Evolutionary conservation across 2,329 filamentous ascomycete species (phyloP).

Genomic region (Alternaria angustiovoidea): DNA sequence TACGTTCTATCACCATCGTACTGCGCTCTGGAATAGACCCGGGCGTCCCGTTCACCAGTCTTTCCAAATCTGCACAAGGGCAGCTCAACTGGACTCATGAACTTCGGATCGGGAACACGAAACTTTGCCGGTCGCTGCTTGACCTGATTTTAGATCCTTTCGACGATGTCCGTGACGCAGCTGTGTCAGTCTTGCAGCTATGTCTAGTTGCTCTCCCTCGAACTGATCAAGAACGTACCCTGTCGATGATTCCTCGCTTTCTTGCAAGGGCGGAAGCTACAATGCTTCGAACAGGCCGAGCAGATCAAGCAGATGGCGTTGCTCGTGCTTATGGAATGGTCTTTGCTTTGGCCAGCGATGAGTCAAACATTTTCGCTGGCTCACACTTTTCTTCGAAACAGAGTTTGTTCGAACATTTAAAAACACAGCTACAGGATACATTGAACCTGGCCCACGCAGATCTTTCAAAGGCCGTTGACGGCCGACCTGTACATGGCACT

Average conservation of each 20-base stretch:
- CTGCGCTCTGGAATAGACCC: constrained; percentile 73
- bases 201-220: constrained; percentile 34
- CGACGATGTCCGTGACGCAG: constrained; percentile 79
- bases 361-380: constrained; percentile 19
- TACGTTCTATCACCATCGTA: constrained; percentile 75
- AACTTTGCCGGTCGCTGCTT: constrained; percentile 69
- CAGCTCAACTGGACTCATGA: constrained; percentile 61
- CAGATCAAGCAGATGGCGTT: constrained; percentile 91
- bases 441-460: constrained; percentile 69
- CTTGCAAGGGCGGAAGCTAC: constrained; percentile 58
- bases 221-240: constrained; percentile 14
- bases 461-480: constrained; percentile 67
- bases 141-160: constrained; percentile 90
- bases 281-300: constrained; percentile 77
- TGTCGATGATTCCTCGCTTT: constrained; percentile 34
- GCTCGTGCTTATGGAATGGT: constrained; percentile 78
- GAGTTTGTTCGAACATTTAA: constrained; percentile 64
- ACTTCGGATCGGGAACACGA: constrained; percentile 53
- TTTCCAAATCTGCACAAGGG: constrained; percentile 59
- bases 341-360: constrained; percentile 61
- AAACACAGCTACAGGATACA: constrained; percentile 70
- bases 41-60: constrained; percentile 46
- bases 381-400: constrained; percentile 41
- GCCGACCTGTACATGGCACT: constrained; percentile 57
- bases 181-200: constrained; percentile 56